Base-by-base conservation (phyloP, 75 land plant genomes). In the Adiantum capillusveneris region DNA sequence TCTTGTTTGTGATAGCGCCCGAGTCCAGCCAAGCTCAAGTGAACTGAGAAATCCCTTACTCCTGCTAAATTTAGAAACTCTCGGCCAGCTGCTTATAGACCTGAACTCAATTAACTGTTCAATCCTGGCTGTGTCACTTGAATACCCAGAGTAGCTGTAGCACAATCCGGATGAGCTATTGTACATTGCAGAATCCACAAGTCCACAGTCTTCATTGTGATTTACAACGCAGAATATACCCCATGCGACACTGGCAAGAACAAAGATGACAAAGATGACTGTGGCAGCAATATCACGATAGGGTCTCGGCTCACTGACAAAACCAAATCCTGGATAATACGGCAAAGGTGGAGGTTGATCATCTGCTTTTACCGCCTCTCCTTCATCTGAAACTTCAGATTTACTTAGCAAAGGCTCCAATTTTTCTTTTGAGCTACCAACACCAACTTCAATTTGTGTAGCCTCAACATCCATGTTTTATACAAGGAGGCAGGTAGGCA, bases 201-300 rank as follows among this genome's bases (percentile, higher is more conserved):
- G 31, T 43, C 60, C 29, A 27, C 46, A 75, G 45, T 81, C 63
- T 31, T 66, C 41, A 67, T 89, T 89, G n/a, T 70, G 73, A 63
- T 77, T 31, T 34, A 68, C 64, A 28, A 77, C 27, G 29, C 81
- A 51, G 60, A 81, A 82, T 54, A 93, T 76, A 18, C 98, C 98
- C 29, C 82, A 77, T 11, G 64, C 82, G 53, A 84, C 71, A 20
- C 84, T 83, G 45, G 74, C 69, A 41, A 93, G 63, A 30, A 73
- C 57, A 29, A 83, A 34, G 51, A 85, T 49, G 22, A 72, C 9
- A 48, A 93, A 88, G 52, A 85, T 68, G 48, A 85, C 26, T 34
- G 84, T 73, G 41, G 81, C 78, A 17, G 75, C 63, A 30, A 88
- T 25, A 74, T 93, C 98, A 41, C 74, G 80, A 77, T 68, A 67